Percentiles rank a stretch among this genome's conserved stretches.
Conservation (phyloP, 2,329 filamentous ascomycete genomes). For the Balansia obtecta region DNA sequence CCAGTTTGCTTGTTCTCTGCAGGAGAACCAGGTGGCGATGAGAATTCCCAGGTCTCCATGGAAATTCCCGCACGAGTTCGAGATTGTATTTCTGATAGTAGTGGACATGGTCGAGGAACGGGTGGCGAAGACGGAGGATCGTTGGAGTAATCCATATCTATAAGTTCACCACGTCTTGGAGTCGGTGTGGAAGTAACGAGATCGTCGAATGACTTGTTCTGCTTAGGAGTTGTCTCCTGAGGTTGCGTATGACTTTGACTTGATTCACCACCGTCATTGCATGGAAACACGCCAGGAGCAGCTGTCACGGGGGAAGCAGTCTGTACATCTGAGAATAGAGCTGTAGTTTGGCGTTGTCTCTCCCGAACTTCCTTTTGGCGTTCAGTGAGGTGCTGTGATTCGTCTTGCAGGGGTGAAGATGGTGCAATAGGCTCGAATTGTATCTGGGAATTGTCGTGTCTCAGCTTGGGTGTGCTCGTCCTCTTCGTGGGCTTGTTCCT, state of each 20-base stretch:
- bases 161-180: slow-evolving; percentile 39
- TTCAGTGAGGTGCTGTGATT: slow-evolving; percentile 68
- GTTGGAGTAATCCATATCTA: slow-evolving; percentile 36
- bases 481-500: slow-evolving; percentile 15
- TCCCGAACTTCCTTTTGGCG: slow-evolving; percentile 67
- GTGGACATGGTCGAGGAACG: slow-evolving; percentile 38
- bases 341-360: slow-evolving; percentile 53
- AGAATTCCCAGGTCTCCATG: slow-evolving; percentile 39
- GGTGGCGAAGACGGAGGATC: slow-evolving; percentile 49
- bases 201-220: slow-evolving; percentile 31
- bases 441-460: slow-evolving; percentile 75
- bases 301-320: slow-evolving; percentile 31
- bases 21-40: slow-evolving; percentile 44
- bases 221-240: slow-evolving; percentile 34
- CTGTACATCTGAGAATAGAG: slow-evolving; percentile 55
- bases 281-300: slow-evolving; percentile 10
- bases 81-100: slow-evolving; percentile 39
- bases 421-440: slow-evolving; percentile 60
- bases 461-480: slow-evolving; percentile 37
- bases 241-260: slow-evolving; percentile 11
- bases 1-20: slow-evolving; percentile 17
- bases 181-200: slow-evolving; percentile 49
- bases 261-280: slow-evolving; percentile 7
- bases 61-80: slow-evolving; percentile 25
- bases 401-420: slow-evolving; percentile 36